Conservation (phyloP, 257 asterid species). For the Asclepias syriaca region DNA sequence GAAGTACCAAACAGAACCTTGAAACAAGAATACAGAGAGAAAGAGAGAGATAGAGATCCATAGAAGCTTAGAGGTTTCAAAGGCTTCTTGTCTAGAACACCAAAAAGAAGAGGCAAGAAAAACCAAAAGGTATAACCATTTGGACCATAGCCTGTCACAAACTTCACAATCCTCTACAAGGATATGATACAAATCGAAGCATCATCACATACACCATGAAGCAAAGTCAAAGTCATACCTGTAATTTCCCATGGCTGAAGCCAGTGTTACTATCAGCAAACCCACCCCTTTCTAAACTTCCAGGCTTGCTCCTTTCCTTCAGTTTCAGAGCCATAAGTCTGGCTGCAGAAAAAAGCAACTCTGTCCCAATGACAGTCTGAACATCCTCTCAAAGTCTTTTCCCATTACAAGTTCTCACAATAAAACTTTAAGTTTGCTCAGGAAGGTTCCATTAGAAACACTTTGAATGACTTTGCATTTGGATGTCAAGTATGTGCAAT, state of each 20-base stretch:
- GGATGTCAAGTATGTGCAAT: background rate
- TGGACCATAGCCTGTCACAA: background rate
- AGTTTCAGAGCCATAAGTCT: background rate
- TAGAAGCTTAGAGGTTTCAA: background rate
- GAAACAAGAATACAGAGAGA: background rate
- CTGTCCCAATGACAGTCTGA: background rate
- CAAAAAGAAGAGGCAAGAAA: background rate
- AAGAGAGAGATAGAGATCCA: background rate
- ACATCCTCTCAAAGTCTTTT: background rate
- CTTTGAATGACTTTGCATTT: background rate
- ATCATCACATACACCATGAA: background rate
- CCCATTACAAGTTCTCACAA: background rate
- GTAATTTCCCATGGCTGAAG: background rate
- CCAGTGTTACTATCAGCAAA: background rate
- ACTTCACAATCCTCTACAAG: background rate
- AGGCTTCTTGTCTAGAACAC: background rate
- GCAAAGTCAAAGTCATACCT: background rate
- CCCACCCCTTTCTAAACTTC: background rate
- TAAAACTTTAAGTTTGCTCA: background rate
- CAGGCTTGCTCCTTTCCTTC: background rate
- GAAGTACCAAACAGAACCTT: background rate
- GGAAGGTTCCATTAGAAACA: background rate
- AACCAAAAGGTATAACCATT: background rate
- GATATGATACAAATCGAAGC: background rate
- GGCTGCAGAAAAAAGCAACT: background rate